Conservation (phyloP, 306 rosid species). For the Vicia villosa region DNA sequence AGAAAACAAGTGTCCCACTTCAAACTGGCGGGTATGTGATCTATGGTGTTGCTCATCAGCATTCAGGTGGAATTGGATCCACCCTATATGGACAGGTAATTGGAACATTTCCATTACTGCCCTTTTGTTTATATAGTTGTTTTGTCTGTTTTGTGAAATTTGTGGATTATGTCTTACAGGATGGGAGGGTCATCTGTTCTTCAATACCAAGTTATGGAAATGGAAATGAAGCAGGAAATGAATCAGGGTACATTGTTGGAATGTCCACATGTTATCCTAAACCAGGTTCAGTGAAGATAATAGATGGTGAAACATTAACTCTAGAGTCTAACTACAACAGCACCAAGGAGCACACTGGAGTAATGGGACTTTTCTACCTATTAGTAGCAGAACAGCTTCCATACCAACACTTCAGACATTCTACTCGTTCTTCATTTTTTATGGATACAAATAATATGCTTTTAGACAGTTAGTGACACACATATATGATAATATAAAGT, state of each 20-base stretch:
- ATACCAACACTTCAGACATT: slow-evolving; percentile 15
- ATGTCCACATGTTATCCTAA: slow-evolving; percentile 79
- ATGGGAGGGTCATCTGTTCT: slow-evolving; percentile 69
- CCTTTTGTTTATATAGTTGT: not conserved
- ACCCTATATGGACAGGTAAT: slow-evolving; percentile 71
- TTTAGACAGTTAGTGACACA: not conserved
- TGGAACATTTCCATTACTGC: not conserved
- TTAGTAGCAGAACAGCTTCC: slow-evolving; percentile 69
- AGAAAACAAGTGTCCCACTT: slow-evolving; percentile 40
- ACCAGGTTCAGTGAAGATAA: slow-evolving; percentile 63
- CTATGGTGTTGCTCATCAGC: slow-evolving; percentile 85
- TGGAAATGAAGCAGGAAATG: slow-evolving; percentile 73
- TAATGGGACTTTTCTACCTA: slow-evolving; percentile 76
- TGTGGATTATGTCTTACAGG: slow-evolving; percentile 45
- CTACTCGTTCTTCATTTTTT: slow-evolving; percentile 35
- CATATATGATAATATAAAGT: not conserved
- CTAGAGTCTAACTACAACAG: slow-evolving; percentile 52
- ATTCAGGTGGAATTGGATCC: slow-evolving; percentile 66
- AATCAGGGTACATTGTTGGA: slow-evolving; percentile 67
- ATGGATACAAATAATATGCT: not conserved
- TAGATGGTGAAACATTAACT: slow-evolving; percentile 56
- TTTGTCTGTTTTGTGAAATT: not conserved
- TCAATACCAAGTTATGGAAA: slow-evolving; percentile 70
- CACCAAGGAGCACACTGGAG: slow-evolving; percentile 56
- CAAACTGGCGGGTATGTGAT: slow-evolving; percentile 60